Conservation (phyloP, 2,329 filamentous ascomycete species). For the Rhynchosporium graminicola region DNA sequence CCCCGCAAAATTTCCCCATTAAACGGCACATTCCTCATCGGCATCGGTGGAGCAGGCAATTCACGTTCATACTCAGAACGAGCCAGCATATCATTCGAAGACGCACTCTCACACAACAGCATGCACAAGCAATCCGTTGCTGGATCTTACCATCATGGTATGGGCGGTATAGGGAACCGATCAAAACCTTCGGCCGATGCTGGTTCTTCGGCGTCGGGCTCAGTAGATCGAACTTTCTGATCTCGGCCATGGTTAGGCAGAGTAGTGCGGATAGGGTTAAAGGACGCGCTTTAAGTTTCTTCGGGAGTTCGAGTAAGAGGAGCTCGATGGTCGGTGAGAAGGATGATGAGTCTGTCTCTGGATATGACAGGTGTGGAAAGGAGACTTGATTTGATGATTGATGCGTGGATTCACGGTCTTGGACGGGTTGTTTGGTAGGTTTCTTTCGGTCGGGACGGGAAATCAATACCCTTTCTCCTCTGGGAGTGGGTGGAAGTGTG, state of each 20-base stretch:
- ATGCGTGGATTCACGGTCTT: neutral
- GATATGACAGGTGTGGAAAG: neutral
- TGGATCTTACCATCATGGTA: conserved; percentile 21
- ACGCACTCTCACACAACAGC: neutral
- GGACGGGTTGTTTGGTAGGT: neutral
- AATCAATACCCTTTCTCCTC: neutral
- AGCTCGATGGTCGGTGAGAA: conserved; percentile 16
- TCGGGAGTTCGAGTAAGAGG: conserved; percentile 6
- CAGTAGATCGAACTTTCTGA: conserved; percentile 10
- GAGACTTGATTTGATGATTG: neutral
- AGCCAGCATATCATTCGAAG: conserved; percentile 12
- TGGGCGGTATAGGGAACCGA: conserved; percentile 35
- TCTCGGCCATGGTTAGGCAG: neutral
- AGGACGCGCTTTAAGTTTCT: neutral
- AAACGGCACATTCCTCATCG: conserved; percentile 19
- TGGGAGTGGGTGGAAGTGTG: neutral
- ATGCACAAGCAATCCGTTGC: conserved; percentile 6
- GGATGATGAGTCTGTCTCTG: conserved; percentile 4
- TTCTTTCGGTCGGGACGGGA: conserved; percentile 2
- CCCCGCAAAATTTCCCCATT: neutral
- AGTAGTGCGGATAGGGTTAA: conserved; percentile 21
- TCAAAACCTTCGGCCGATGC: neutral
- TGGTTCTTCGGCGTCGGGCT: conserved; percentile 5
- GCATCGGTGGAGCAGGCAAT: conserved; percentile 26
- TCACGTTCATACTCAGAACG: conserved; percentile 17